Conservation (phyloP, 2,329 filamentous ascomycete genomes). For the Colletotrichum spaethianum region DNA sequence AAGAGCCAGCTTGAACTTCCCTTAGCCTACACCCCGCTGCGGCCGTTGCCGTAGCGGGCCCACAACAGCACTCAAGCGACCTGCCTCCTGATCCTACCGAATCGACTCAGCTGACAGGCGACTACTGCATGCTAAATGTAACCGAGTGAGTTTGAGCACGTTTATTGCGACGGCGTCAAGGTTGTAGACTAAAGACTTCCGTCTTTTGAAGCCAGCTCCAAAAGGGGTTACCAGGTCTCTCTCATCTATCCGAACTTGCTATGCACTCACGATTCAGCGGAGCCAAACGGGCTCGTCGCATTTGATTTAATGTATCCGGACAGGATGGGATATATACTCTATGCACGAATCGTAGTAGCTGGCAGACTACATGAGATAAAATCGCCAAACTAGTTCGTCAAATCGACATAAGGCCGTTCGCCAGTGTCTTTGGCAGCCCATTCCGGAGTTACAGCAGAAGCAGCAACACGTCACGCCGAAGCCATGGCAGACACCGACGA, state of each 20-base stretch:
- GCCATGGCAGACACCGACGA: slow-evolving; percentile 16
- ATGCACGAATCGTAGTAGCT: not conserved
- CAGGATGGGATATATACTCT: not conserved
- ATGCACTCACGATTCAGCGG: not conserved
- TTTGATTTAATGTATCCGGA: not conserved
- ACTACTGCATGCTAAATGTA: not conserved
- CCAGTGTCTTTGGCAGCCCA: not conserved
- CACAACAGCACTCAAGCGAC: not conserved
- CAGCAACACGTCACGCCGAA: not conserved
- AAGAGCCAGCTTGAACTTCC: too few species aligned
- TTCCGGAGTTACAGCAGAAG: not conserved
- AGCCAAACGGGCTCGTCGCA: not conserved
- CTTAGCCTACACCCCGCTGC: not conserved
- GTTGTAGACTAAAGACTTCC: not conserved
- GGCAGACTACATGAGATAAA: too few species aligned
- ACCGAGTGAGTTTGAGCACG: not conserved
- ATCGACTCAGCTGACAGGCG: not conserved
- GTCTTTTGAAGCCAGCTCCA: not conserved
- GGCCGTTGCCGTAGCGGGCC: not conserved
- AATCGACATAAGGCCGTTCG: not conserved
- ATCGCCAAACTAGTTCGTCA: not conserved
- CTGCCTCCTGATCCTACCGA: not conserved
- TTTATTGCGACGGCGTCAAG: not conserved
- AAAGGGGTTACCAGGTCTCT: not conserved
- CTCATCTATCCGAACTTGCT: not conserved